phyloP scores from a whole-genome alignment of 2,329 filamentous ascomycete genomes.

The Neofusicoccum sp. region DNA sequence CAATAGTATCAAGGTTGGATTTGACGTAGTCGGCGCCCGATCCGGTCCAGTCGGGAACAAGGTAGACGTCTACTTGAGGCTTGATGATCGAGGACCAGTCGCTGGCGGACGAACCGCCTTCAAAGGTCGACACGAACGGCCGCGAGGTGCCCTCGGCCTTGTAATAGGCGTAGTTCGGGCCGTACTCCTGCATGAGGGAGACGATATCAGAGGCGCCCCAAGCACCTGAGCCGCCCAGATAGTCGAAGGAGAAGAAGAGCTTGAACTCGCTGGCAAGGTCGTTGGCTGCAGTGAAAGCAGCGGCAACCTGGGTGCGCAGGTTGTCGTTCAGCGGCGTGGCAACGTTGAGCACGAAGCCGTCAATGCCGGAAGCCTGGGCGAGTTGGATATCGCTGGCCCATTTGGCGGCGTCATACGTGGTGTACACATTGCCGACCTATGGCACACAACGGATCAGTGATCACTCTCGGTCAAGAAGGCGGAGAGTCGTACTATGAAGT shows the following conservation, averaged over 20 bases:
- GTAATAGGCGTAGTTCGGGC: conserved; percentile 44
- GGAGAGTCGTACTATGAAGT: conserved; percentile 7
- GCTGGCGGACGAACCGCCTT: conserved; percentile 41
- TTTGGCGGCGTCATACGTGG: conserved; percentile 20
- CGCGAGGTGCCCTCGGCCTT: conserved; percentile 34
- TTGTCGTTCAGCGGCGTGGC: conserved; percentile 15
- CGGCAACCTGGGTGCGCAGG: conserved; percentile 20
- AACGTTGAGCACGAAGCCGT: conserved; percentile 43
- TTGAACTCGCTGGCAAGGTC: conserved; percentile 31
- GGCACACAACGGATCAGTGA: not conserved
- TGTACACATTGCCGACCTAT: conserved; percentile 30
- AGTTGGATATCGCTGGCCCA: conserved; percentile 36
- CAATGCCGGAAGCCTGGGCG: conserved; percentile 39
- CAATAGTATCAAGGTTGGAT: conserved; percentile 33
- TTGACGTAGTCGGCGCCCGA: conserved; percentile 43
- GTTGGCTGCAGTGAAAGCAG: conserved; percentile 30
- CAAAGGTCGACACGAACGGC: conserved; percentile 56
- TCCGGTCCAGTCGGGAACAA: conserved; percentile 48
- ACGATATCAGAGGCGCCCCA: conserved; percentile 18
- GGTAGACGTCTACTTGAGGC: conserved; percentile 20
- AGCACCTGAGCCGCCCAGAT: conserved; percentile 20
- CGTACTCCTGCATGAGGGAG: conserved; percentile 34
- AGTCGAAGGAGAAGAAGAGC: conserved; percentile 47
- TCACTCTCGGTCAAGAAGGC: not conserved
- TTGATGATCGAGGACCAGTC: conserved; percentile 48